Base-by-base conservation (phyloP, 768 basidiomycete species). In the Kwoniella mangroviensis region DNA sequence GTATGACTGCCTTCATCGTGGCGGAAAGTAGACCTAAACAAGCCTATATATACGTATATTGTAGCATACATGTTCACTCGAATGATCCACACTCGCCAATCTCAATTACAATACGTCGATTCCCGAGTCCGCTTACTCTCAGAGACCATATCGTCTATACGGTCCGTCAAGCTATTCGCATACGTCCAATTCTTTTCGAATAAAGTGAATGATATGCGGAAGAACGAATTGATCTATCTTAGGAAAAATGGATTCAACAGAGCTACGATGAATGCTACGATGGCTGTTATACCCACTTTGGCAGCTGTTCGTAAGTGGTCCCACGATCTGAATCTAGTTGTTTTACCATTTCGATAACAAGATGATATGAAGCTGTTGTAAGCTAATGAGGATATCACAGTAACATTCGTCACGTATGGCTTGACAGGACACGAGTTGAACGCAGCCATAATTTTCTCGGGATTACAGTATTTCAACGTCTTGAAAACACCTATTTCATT, bases 101-200 rank as follows among this genome's bases (percentile, higher is more conserved):
- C 55, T 10, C 78, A 81, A 63, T 64, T 90, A 59, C 85, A 87
- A 73, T 86, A 90, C 68, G 90, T 90, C 5, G 90, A 91, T 73
- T 85, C 85, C 65, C 87, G 90, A 11, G 88, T 91, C 7, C 84
- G 89, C 19, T 83, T 90, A 41, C 86, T 87, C 0, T 89, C 87
- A 1, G 90, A 91, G 81, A 86, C 90, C 3, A 83, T 91, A n/a
- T 88, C 90, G 79, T 88, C 88, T 34, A 89, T 90, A 64, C 86
- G 89, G 1, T 84, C 89, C 15, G 85, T 90, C 73, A 90, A 90
- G 79, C 82, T 86, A 45, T 90, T 88, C 73, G 87, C 87, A 0
- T 90, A 88, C 86, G 88, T 89, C 74, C 68, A 62, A 15, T 78
- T 75, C 66, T 82, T 83, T 43, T 72, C 66, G 1, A 53, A 65